These are phyloP conservation scores for Monilinia aucupariae DNA, from an alignment of 2,329 filamentous ascomycete species.

Conservation along the genomic window DNA sequence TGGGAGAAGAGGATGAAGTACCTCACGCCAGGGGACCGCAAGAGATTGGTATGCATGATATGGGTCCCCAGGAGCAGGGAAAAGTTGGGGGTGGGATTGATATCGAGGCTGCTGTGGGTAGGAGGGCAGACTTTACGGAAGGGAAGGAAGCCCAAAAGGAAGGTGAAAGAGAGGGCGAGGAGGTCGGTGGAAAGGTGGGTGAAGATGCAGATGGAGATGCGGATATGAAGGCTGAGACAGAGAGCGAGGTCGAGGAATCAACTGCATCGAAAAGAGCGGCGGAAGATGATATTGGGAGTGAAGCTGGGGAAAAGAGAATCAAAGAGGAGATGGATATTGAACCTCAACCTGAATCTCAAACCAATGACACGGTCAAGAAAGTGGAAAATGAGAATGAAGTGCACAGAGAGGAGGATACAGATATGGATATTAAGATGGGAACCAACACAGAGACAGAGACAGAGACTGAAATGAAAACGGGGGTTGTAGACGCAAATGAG, in stretches of 20 bases:
- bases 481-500: slow-evolving; percentile 22
- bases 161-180: slow-evolving; percentile 52
- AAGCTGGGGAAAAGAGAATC: slow-evolving; percentile 16
- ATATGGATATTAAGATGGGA: background rate
- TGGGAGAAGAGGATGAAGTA: slow-evolving; percentile 54
- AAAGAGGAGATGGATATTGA: slow-evolving; percentile 11
- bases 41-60: slow-evolving; percentile 78
- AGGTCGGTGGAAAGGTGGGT: slow-evolving; percentile 36
- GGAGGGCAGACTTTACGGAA: slow-evolving; percentile 35
- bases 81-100: slow-evolving; percentile 45
- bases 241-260: slow-evolving; percentile 23
- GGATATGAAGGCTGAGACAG: slow-evolving; percentile 23
- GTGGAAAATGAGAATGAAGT: background rate
- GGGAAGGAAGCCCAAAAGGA: slow-evolving; percentile 42
- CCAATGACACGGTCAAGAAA: background rate
- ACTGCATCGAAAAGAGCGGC: slow-evolving; percentile 52
- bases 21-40: slow-evolving; percentile 82
- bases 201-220: slow-evolving; percentile 26
- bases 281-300: slow-evolving; percentile 41
- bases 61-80: slow-evolving; percentile 61
- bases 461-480: slow-evolving; percentile 6
- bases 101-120: slow-evolving; percentile 55
- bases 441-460: background rate
- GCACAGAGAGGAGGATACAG: background rate
- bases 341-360: background rate